Base-by-base conservation (phyloP, 345 rosid genomes). In the Moricandia moricandioides region DNA sequence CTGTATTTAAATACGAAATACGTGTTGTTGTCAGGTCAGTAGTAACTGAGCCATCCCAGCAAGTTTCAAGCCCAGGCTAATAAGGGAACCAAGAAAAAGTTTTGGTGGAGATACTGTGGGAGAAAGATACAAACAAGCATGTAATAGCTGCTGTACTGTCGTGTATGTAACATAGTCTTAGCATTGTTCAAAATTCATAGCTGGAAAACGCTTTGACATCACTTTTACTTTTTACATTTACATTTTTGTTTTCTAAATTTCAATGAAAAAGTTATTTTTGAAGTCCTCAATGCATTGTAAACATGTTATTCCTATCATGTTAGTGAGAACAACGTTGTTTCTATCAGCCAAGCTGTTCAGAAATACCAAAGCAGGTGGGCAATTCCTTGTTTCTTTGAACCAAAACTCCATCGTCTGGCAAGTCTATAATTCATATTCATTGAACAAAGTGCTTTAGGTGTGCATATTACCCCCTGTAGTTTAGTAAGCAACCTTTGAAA, bases 101-200 rank as follows among this genome's bases (percentile, higher is more conserved):
- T 91, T 88, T 90, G 88, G 88, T 71, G 2, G 86, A 85, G 82
- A 79, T 83, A 85, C 85, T 84, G 84, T 84, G 70, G 86, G 82
- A 82, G 83, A 67, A 92, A 88, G 87, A 86, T 83, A 82, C 83
- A 85, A 80, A 31, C 77, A 82, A 85, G 84, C 70, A 55, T 89
- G 88, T 79, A 82, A 85, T 83, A 82, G 88, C 88, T 83, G 90
- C 79, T 75, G 85, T 78, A 73, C 80, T 84, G 79, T 93, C 82
- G 85, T 88, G 82, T 87, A 83, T 91, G 97, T 91, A 91, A 85
- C 85, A 83, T 86, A 85, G 78, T 82, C 82, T 80, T 77, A 84
- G 82, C 84, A 80, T 86, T 88, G 85, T 85, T 91, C 88, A 82
- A 81, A 83, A 78, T 86, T 87, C 69, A 85, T 83, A 85, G 84